These are phyloP conservation scores for Lentinula aciculospora DNA, from an alignment of 768 basidiomycete species.

Conservation along the genomic window DNA sequence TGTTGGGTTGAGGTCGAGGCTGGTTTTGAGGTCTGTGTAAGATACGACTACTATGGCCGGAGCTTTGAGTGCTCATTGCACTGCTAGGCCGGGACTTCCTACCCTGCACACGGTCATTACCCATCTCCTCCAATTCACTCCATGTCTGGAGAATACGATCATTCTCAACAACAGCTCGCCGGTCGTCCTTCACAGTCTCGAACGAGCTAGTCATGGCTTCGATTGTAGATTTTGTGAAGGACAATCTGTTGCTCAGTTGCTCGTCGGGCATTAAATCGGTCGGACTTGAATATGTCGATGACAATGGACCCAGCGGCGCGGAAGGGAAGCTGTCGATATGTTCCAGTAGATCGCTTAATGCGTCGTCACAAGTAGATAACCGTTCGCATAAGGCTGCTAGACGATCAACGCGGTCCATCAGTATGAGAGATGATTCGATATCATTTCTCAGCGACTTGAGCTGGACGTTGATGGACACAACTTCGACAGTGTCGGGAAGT, in stretches of 20 bases:
- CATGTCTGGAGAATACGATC: constrained; percentile 74
- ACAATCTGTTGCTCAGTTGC: constrained; percentile 56
- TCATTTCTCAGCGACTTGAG: constrained; percentile 58
- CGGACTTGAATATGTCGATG: constrained; percentile 42
- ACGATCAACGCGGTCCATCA: constrained; percentile 45
- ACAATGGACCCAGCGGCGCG: constrained; percentile 42
- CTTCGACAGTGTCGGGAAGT: constrained; percentile 39
- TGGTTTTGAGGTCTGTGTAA: constrained; percentile 14
- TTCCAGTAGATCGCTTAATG: constrained; percentile 79
- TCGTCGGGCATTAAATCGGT: constrained; percentile 51
- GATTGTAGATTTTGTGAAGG: constrained; percentile 55
- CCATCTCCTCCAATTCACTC: constrained; percentile 80
- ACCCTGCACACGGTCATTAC: constrained; percentile 54
- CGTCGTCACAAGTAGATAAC: constrained; percentile 59
- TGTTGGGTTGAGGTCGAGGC: constrained; percentile 7
- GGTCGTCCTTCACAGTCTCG: constrained; percentile 46
- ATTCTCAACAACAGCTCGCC: constrained; percentile 53
- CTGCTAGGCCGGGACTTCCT: constrained; percentile 64
- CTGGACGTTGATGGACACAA: constrained; percentile 45
- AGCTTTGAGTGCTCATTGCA: constrained; percentile 53
- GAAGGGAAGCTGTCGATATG: constrained; percentile 83
- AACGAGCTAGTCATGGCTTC: constrained; percentile 39
- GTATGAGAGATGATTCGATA: constrained; percentile 38
- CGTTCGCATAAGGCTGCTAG: constrained; percentile 49
- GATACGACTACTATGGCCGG: constrained; percentile 51